Percentiles rank a stretch among this genome's conserved stretches.
Conservation (phyloP, 129 eudicot species). For the Centella asiatica region DNA sequence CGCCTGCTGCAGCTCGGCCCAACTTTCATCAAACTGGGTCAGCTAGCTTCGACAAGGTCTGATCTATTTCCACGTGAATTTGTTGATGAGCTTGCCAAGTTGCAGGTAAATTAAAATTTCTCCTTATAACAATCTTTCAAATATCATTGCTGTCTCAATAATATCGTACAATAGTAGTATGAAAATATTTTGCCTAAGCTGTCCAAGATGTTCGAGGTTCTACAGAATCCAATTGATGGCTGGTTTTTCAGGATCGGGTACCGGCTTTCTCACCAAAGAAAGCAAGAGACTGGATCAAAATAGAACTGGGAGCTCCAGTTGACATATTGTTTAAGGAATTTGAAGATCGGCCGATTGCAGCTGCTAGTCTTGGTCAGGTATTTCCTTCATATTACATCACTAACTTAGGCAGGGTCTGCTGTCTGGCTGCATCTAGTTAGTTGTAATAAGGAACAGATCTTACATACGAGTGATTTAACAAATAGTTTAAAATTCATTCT, state of each 20-base stretch:
- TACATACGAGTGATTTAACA: too few relatives aligned
- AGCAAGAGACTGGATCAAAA: slow-evolving; percentile 62
- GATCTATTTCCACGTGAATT: slow-evolving; percentile 93
- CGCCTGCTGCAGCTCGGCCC: slow-evolving; percentile 90
- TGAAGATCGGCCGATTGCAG: slow-evolving; percentile 91
- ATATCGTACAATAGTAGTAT: neutral
- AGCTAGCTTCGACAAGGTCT: slow-evolving; percentile 82
- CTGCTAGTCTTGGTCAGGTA: slow-evolving; percentile 99
- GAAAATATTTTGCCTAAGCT: neutral
- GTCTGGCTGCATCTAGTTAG: too few relatives aligned
- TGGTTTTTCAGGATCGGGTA: slow-evolving; percentile 70
- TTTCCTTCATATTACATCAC: too few relatives aligned
- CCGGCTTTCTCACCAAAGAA: slow-evolving; percentile 85
- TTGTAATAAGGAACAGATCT: too few relatives aligned
- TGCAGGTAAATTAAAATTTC: slow-evolving; percentile 56
- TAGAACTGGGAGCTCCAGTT: slow-evolving; percentile 86
- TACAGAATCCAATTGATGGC: slow-evolving; percentile 4
- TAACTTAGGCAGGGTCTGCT: neutral
- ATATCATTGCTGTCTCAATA: neutral
- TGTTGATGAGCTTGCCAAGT: slow-evolving; percentile 91
- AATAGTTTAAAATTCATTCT: too few relatives aligned
- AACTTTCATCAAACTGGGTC: slow-evolving; percentile 89
- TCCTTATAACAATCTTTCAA: neutral
- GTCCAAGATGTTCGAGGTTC: slow-evolving; percentile 11
- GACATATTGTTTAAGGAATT: slow-evolving; percentile 64